Evolutionary conservation across 768 basidiomycete genomes (phyloP), one percentile per base, ranked within the genome.

Genomic region (Gloeopeniophorella convolvens): DNA sequence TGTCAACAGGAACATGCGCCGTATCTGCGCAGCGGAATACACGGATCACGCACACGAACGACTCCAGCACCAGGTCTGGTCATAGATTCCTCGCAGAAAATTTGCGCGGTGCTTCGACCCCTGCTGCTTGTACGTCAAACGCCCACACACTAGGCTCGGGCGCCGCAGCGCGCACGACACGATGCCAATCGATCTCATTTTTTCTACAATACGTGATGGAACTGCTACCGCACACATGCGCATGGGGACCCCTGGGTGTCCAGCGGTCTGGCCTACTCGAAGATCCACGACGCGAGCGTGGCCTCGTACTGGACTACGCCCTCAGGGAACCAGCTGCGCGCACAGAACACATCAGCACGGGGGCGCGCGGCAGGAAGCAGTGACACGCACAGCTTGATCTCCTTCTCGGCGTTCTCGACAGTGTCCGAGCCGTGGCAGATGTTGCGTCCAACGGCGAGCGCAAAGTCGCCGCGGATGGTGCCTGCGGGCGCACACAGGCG

Each of bases 381-480:
- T 30, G 49, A 52, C 15, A 33, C 88, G 62, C 59, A 95, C 87
- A 99, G 82, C 35, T 72, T 73, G 62, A 99, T 97, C 73, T 99
- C 95, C 75, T 94, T 93, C 70, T 97, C 81, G 30, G 89, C 89
- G 60, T 66, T 88, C 69, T 90, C 89, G 58, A 91, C 85, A 46
- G 87, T 76, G 70, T 92, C 90, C 44, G 89, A 91, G 51, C 90
- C 89, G 65, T 93, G 89, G 74, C 86, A 89, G 68, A 92, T 86
- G 76, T 94, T 95, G 63, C 91, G 89, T 51, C 93, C 95, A 60
- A 93, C 86, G 60, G 92, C 89, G 61, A 98, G 85, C 61, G 83
- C 85, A 71, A 78, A 96, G 74, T 96, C 93, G 51, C 92, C 94
- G 69, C 94, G 91, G 75, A 97, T 97, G 56, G 93, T 88, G 53